A percentile compares a stretch with the other conserved stretches of the same genome.
Evolutionary conservation across 306 rosid species (phyloP).

Genomic region (Amphicarpaea edgeworthii): DNA sequence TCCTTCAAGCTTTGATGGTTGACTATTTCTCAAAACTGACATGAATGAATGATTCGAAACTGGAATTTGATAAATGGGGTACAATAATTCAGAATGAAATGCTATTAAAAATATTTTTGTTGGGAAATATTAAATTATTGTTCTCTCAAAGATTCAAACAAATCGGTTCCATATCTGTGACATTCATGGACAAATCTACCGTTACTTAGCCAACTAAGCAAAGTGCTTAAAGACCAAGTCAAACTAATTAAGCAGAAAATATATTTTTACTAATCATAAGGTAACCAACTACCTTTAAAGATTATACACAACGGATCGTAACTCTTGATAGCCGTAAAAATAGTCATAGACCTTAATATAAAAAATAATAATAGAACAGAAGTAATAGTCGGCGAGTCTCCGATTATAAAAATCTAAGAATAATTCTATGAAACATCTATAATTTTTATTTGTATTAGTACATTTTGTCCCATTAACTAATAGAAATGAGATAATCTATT

Average conservation of each 20-base stretch:
- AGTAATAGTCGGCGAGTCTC: too few relatives aligned
- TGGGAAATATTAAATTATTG: not conserved
- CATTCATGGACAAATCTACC: conserved; percentile 15
- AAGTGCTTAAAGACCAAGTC: conserved; percentile 29
- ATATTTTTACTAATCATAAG: conserved; percentile 36
- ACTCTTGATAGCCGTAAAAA: not conserved
- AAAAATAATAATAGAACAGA: not conserved
- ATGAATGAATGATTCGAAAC: conserved; percentile 25
- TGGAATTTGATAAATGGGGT: conserved; percentile 24
- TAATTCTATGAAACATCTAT: too few relatives aligned
- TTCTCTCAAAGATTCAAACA: conserved; percentile 27
- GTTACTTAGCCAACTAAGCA: conserved; percentile 37
- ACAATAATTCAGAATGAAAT: conserved; percentile 24
- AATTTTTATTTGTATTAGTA: too few relatives aligned
- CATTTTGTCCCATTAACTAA: too few relatives aligned
- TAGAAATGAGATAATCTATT: too few relatives aligned
- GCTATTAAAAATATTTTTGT: conserved; percentile 5
- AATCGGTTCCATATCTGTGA: not conserved
- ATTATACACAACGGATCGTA: not conserved
- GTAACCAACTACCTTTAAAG: conserved; percentile 26
- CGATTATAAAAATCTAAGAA: too few relatives aligned
- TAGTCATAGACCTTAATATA: not conserved
- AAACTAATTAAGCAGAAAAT: conserved; percentile 24
- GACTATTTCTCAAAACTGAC: conserved; percentile 37
- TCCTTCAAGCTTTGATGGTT: conserved; percentile 41